These are phyloP conservation scores for Daedaleopsis nitida DNA, from an alignment of 768 basidiomycete species.

Conservation along the genomic window DNA sequence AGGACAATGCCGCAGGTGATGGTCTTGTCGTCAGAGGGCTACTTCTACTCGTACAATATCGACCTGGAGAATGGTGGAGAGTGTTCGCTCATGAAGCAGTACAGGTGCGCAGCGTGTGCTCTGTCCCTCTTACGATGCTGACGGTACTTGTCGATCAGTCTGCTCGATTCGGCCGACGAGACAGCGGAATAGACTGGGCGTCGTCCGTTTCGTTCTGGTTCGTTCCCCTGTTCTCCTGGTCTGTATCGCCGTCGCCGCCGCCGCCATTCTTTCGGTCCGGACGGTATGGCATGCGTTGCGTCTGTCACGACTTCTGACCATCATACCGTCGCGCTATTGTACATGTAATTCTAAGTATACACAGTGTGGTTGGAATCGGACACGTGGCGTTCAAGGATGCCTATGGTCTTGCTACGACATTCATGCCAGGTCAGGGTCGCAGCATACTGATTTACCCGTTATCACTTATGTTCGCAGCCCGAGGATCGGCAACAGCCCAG, in stretches of 20 bases:
- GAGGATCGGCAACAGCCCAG: too few species aligned
- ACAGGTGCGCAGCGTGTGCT: slow-evolving; percentile 49
- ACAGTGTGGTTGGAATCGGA: background rate
- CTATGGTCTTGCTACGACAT: too few species aligned
- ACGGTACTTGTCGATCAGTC: slow-evolving; percentile 1
- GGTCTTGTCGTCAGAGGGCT: slow-evolving; percentile 94
- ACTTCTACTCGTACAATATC: slow-evolving; percentile 94
- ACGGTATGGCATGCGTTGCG: background rate
- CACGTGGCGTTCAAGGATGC: too few species aligned
- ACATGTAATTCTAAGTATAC: slow-evolving; percentile 2
- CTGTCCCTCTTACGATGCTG: too few species aligned
- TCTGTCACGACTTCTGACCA: background rate
- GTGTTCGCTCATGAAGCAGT: slow-evolving; percentile 93
- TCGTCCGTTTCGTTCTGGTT: background rate
- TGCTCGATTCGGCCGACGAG: slow-evolving; percentile 31
- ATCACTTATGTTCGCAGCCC: too few species aligned
- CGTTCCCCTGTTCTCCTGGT: background rate
- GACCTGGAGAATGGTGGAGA: slow-evolving; percentile 97
- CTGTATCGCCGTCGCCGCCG: background rate
- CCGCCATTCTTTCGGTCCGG: background rate
- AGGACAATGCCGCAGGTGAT: slow-evolving; percentile 96
- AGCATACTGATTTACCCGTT: too few species aligned
- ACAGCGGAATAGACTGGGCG: slow-evolving; percentile 4
- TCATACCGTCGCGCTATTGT: slow-evolving; percentile 1
- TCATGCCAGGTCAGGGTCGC: too few species aligned